A percentile compares a stretch with the other conserved stretches of the same genome.
Evolutionary conservation across 257 asterid genomes (phyloP).

Genomic region (Linderniella brevidens): DNA sequence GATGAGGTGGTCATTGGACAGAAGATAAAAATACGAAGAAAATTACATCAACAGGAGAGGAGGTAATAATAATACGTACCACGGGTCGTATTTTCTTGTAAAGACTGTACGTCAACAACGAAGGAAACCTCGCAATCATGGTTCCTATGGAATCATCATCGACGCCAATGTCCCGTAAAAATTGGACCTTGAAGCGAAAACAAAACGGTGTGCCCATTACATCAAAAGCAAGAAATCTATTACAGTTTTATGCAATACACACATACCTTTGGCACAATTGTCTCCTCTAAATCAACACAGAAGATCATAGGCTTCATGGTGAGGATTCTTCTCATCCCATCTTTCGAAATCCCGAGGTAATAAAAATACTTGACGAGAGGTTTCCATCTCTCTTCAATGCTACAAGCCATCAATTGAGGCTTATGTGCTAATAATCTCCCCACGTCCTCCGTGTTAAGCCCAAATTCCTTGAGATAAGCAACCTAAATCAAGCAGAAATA

Average conservation of each 20-base stretch:
- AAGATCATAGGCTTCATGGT: slow-evolving; percentile 56
- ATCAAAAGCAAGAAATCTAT: background rate
- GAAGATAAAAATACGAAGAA: background rate
- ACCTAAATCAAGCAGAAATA: slow-evolving; percentile 26
- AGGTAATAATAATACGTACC: slow-evolving; percentile 21
- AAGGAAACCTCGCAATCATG: slow-evolving; percentile 61
- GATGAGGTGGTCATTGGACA: no score
- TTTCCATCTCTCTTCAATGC: slow-evolving; percentile 72
- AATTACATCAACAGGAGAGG: background rate
- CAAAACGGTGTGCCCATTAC: background rate
- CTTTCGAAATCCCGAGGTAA: slow-evolving; percentile 80
- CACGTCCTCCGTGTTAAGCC: slow-evolving; percentile 54
- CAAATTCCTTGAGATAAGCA: slow-evolving; percentile 70
- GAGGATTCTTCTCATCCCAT: slow-evolving; percentile 83
- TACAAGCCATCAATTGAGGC: slow-evolving; percentile 88
- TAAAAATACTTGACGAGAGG: slow-evolving; percentile 90
- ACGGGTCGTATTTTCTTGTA: slow-evolving; percentile 85
- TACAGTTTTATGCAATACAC: background rate
- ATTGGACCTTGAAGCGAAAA: slow-evolving; percentile 45
- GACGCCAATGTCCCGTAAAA: slow-evolving; percentile 74
- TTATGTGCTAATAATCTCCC: slow-evolving; percentile 74
- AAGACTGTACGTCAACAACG: slow-evolving; percentile 76
- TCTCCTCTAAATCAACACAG: slow-evolving; percentile 64
- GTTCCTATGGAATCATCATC: slow-evolving; percentile 55
- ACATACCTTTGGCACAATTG: slow-evolving; percentile 79